A percentile compares a stretch with the other conserved stretches of the same genome.
phyloP scores from a whole-genome alignment of 2,329 filamentous ascomycete species.

The Cytospora mali region DNA sequence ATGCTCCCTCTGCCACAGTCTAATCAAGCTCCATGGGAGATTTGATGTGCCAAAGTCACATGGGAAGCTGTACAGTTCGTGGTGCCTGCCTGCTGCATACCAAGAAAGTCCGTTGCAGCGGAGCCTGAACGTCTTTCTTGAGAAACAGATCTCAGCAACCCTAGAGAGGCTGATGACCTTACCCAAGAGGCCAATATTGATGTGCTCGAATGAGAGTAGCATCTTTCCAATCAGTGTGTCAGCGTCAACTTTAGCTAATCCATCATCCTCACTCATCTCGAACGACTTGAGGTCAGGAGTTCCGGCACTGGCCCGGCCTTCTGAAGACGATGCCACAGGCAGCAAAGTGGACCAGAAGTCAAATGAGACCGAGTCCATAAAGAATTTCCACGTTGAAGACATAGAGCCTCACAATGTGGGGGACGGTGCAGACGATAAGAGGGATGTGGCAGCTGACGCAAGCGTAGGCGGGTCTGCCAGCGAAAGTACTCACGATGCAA shows the following conservation, averaged over 20 bases:
- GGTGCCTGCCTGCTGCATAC: constrained; percentile 42
- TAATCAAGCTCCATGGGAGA: constrained; percentile 46
- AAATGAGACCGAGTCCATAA: not conserved
- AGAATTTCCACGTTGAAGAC: not conserved
- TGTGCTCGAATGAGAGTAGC: constrained; percentile 13
- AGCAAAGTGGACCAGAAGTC: not conserved
- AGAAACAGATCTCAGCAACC: not conserved
- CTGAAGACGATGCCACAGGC: not conserved
- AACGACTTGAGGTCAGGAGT: too few relatives aligned
- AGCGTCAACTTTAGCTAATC: not conserved
- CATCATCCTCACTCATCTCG: not conserved
- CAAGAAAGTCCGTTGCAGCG: not conserved
- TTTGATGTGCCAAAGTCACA: constrained; percentile 47
- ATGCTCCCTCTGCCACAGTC: constrained; percentile 54
- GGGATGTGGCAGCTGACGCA: not conserved
- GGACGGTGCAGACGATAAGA: not conserved
- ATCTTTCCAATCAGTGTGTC: constrained; percentile 16
- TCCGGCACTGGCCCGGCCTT: too few relatives aligned
- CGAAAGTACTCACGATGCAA: not conserved
- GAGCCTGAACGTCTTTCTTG: constrained; percentile 7
- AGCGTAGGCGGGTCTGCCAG: not conserved
- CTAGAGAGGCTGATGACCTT: not conserved
- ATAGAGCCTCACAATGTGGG: not conserved
- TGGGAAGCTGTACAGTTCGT: constrained; percentile 48
- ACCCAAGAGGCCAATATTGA: not conserved